phyloP scores from a whole-genome alignment of 2,329 filamentous ascomycete genomes.

The Claviceps monticola region DNA sequence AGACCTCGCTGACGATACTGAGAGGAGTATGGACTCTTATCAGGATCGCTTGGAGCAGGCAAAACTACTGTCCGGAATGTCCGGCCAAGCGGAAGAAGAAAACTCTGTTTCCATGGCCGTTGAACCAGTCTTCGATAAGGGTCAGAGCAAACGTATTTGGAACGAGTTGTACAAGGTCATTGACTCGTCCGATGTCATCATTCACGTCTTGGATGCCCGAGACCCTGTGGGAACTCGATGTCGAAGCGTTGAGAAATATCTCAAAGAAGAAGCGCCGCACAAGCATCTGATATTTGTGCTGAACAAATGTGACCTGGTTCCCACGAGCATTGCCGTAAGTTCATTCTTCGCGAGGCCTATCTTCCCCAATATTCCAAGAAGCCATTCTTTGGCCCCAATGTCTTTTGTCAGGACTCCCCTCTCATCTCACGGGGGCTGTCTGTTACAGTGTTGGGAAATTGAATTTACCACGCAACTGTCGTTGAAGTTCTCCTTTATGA shows the following conservation, averaged over 20 bases:
- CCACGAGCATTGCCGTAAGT: constrained; percentile 91
- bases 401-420: constrained; percentile 74
- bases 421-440: constrained; percentile 64
- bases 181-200: constrained; percentile 86
- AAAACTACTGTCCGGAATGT: constrained; percentile 58
- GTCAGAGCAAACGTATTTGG: constrained; percentile 91
- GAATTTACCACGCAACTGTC: constrained; percentile 37
- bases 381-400: constrained; percentile 39
- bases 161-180: constrained; percentile 94
- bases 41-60: constrained; percentile 68
- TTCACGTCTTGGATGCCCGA: constrained; percentile 85
- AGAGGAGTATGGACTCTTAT: constrained; percentile 70
- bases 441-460: constrained; percentile 99
- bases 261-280: constrained; percentile 83
- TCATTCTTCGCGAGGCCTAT: not conserved
- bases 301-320: constrained; percentile 60
- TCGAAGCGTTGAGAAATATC: constrained; percentile 67
- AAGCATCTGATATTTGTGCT: constrained; percentile 59
- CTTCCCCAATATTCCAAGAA: constrained; percentile 6
- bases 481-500: constrained; percentile 27
- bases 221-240: constrained; percentile 86
- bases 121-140: constrained; percentile 85
- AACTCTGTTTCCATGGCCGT: constrained; percentile 45
- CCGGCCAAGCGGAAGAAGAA: constrained; percentile 40
- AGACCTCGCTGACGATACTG: constrained; percentile 68